phyloP scores from a whole-genome alignment of 139 green algal genomes.

The Spirogloea muscicola region DNA sequence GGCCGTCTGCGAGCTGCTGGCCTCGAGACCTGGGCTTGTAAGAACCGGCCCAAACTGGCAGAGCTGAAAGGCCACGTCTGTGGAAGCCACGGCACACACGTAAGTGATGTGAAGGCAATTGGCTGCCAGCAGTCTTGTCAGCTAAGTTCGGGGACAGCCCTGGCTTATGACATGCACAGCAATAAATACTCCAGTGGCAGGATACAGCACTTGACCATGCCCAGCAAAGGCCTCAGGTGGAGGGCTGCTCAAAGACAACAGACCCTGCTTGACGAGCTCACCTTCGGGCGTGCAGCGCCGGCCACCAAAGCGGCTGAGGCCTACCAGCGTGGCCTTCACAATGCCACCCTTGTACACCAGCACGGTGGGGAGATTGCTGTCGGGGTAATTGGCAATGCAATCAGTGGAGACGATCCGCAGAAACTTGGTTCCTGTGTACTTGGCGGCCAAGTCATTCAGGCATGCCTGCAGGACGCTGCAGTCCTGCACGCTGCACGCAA shows the following conservation, averaged over 20 bases:
- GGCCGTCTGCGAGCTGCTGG: too few species aligned
- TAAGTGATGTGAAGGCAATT: too few species aligned
- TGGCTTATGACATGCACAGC: too few species aligned
- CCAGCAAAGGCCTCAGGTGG: not conserved
- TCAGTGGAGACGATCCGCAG: slow-evolving; percentile 82
- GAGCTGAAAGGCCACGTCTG: too few species aligned
- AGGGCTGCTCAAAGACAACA: too few species aligned
- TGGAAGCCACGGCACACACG: too few species aligned
- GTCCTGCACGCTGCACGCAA: slow-evolving; percentile 16
- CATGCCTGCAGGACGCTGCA: slow-evolving; percentile 65
- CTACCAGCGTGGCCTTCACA: slow-evolving; percentile 63
- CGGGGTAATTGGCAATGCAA: slow-evolving; percentile 77
- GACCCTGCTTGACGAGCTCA: slow-evolving; percentile 25
- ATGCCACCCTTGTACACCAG: slow-evolving; percentile 77
- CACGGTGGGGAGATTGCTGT: slow-evolving; percentile 83
- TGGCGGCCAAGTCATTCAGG: slow-evolving; percentile 67
- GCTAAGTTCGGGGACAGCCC: too few species aligned
- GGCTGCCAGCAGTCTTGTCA: too few species aligned
- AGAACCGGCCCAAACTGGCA: too few species aligned
- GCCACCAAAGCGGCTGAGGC: slow-evolving; percentile 68
- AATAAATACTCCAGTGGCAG: too few species aligned
- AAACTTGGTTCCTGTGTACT: slow-evolving; percentile 80
- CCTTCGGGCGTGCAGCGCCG: slow-evolving; percentile 63
- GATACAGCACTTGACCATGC: too few species aligned
- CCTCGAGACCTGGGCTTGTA: too few species aligned